Percentiles rank a stretch among this genome's conserved stretches.
Conservation (phyloP, 306 rosid species). For the Fragaria iinumae region DNA sequence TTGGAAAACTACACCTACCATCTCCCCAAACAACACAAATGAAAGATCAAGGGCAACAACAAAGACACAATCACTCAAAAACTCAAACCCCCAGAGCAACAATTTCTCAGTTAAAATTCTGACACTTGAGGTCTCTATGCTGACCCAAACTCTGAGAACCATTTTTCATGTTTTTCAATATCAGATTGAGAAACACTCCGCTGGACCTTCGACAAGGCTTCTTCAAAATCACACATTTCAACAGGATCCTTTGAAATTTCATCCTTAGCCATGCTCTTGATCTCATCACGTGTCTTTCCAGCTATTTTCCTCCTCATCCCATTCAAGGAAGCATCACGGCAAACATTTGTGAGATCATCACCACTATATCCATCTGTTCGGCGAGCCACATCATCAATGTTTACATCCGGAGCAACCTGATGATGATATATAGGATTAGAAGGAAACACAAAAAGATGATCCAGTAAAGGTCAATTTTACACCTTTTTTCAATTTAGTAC, state of each 20-base stretch:
- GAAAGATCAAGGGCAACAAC: constrained; percentile 11
- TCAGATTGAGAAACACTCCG: constrained; percentile 91
- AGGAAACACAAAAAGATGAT: background rate
- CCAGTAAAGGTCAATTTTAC: background rate
- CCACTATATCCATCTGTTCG: constrained; percentile 97
- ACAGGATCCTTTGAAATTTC: constrained; percentile 95
- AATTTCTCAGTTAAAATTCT: constrained; percentile 4
- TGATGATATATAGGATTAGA: constrained; percentile 19
- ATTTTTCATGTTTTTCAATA: constrained; percentile 90
- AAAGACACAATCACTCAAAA: constrained; percentile 21
- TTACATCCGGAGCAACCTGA: constrained; percentile 80
- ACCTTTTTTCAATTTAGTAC: background rate
- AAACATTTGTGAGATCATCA: constrained; percentile 93
- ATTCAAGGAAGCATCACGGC: constrained; percentile 94
- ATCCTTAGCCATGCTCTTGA: constrained; percentile 93
- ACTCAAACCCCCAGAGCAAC: background rate
- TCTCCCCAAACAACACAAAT: background rate
- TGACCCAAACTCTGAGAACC: constrained; percentile 92
- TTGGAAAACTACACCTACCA: constrained; percentile 10
- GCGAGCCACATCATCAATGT: constrained; percentile 90
- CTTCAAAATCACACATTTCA: constrained; percentile 98
- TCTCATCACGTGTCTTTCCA: constrained; percentile 97
- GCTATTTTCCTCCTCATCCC: constrained; percentile 99
- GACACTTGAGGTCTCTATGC: constrained; percentile 37
- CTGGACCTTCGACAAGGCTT: constrained; percentile 88